phyloP scores from a whole-genome alignment of 768 basidiomycete genomes.

The Tricholoma bakamatsutake region DNA sequence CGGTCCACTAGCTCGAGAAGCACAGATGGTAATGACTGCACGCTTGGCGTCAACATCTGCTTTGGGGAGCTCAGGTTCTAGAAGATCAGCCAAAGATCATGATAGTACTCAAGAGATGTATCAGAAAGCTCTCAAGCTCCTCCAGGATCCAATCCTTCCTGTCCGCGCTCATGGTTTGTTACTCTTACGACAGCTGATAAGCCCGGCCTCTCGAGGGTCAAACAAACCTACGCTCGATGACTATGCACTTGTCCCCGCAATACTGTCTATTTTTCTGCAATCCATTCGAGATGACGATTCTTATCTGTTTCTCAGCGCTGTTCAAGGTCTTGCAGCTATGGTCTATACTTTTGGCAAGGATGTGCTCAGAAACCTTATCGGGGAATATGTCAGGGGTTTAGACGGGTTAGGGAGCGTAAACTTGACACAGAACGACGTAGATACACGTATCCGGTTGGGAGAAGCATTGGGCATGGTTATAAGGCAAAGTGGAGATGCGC shows the following conservation, averaged over 20 bases:
- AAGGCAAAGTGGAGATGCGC: conserved; percentile 59
- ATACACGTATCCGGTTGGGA: conserved; percentile 69
- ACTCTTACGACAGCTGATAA: conserved; percentile 73
- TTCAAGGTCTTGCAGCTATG: conserved; percentile 85
- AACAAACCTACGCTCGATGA: conserved; percentile 30
- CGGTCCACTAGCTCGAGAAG: conserved; percentile 65
- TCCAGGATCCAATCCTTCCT: conserved; percentile 89
- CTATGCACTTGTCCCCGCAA: conserved; percentile 68
- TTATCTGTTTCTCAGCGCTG: conserved; percentile 91
- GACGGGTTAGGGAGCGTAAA: conserved; percentile 42
- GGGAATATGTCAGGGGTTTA: conserved; percentile 53
- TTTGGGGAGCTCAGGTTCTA: conserved; percentile 15
- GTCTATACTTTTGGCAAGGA: conserved; percentile 74
- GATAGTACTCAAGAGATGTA: conserved; percentile 61
- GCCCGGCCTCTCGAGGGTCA: conserved; percentile 22
- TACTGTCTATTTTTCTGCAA: conserved; percentile 83
- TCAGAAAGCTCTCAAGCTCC: conserved; percentile 78
- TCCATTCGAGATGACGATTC: conserved; percentile 88
- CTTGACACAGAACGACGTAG: conserved; percentile 59
- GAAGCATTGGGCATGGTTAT: conserved; percentile 83
- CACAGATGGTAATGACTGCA: conserved; percentile 77
- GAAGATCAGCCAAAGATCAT: conserved; percentile 32
- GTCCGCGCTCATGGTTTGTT: conserved; percentile 91
- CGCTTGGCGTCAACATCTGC: conserved; percentile 61
- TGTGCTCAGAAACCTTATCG: conserved; percentile 61